These are phyloP conservation scores for Pseudogymnoascus sp. DNA, from an alignment of 2,329 filamentous ascomycete genomes.

Conservation along the genomic window DNA sequence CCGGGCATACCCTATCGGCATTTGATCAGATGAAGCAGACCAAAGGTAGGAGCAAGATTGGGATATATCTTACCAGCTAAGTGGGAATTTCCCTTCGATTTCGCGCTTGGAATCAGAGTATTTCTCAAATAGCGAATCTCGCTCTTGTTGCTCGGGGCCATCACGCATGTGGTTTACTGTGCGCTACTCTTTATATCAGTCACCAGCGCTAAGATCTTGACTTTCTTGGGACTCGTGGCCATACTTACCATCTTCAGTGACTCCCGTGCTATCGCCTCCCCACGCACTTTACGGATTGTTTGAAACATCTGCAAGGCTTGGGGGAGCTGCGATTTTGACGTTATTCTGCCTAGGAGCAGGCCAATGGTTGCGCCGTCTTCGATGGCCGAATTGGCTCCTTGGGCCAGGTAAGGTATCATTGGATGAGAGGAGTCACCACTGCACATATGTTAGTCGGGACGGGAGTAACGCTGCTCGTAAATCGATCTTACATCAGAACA, in stretches of 20 bases:
- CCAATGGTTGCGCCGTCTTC: constrained; percentile 62
- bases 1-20: constrained; percentile 44
- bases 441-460: constrained; percentile 13
- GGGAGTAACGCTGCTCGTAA: background rate
- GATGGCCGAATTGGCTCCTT: constrained; percentile 58
- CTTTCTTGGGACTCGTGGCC: constrained; percentile 16
- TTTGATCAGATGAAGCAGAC: background rate
- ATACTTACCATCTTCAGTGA: constrained; percentile 41
- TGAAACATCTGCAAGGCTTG: constrained; percentile 39
- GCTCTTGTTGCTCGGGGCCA: constrained; percentile 47
- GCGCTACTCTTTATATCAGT: constrained; percentile 28
- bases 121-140: constrained; percentile 49
- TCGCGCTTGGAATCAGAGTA: constrained; percentile 39
- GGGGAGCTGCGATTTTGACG: constrained; percentile 35
- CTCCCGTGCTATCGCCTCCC: constrained; percentile 49
- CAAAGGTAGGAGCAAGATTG: background rate
- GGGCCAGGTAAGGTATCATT: constrained; percentile 55
- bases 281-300: constrained; percentile 38
- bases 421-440: constrained; percentile 54
- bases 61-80: constrained; percentile 38
- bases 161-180: constrained; percentile 44
- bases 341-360: constrained; percentile 44
- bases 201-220: background rate
- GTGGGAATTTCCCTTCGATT: constrained; percentile 45
- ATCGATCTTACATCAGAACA: constrained; percentile 8